Percentiles rank a stretch among this genome's conserved stretches.
These are phyloP conservation scores for Zostera marina DNA, from an alignment of 116 monocot species.

Conservation along the genomic window DNA sequence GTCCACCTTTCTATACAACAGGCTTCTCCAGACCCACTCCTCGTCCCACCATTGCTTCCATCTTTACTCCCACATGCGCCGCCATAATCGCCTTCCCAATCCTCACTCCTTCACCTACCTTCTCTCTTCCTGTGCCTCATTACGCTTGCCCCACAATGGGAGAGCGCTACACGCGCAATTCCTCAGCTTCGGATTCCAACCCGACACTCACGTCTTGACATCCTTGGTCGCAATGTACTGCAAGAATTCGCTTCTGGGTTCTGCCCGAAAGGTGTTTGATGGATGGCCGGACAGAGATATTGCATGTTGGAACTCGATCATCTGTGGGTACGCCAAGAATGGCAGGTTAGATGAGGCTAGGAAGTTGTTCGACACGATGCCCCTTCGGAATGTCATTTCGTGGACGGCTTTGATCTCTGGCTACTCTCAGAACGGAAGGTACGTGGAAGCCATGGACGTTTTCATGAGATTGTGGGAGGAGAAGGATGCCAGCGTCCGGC, in stretches of 20 bases:
- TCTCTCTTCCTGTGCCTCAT: conserved; percentile 34
- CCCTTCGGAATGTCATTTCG: conserved; percentile 34
- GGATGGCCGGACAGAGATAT: conserved; percentile 21
- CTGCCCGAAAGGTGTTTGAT: conserved; percentile 38
- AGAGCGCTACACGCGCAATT: conserved; percentile 33
- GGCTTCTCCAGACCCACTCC: conserved; percentile 36
- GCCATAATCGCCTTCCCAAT: conserved; percentile 13
- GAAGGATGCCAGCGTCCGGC: conserved; percentile 11
- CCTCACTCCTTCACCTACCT: conserved; percentile 44
- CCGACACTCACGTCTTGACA: conserved; percentile 32
- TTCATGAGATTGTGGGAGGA: conserved; percentile 43
- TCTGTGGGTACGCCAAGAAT: conserved; percentile 19
- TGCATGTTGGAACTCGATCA: conserved; percentile 39
- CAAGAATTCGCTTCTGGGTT: conserved; percentile 13
- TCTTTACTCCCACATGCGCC: conserved; percentile 34
- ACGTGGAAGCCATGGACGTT: conserved; percentile 25
- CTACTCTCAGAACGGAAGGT: conserved; percentile 34
- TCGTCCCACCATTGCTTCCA: conserved; percentile 16
- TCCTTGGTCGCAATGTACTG: conserved; percentile 39
- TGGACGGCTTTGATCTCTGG: conserved; percentile 67
- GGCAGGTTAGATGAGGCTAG: conserved; percentile 22
- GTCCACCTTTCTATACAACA: conserved; percentile 43
- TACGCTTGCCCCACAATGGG: conserved; percentile 8
- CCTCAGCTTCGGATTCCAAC: conserved; percentile 19
- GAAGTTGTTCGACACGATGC: conserved; percentile 51